phyloP scores from a whole-genome alignment of 2,329 filamentous ascomycete species.

The Sporothrix brasiliensis region DNA sequence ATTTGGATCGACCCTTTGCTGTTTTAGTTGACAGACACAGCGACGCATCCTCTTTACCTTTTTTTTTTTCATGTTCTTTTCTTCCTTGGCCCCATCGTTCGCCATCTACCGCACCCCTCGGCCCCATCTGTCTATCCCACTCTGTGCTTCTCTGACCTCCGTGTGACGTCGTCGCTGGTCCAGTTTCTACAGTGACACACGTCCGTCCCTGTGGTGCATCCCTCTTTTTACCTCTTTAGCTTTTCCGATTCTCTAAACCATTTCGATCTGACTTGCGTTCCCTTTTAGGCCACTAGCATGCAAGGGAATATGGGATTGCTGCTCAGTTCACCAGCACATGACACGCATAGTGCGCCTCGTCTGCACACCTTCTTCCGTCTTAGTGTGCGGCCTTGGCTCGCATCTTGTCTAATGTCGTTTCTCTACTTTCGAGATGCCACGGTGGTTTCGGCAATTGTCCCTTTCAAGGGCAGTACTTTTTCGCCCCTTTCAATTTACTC shows the following conservation, averaged over 20 bases:
- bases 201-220: background rate
- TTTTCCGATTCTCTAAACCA: background rate
- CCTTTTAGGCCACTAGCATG: slow-evolving; percentile 28
- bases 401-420: background rate
- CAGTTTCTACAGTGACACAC: slow-evolving; percentile 23
- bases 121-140: background rate
- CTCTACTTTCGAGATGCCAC: background rate
- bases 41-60: slow-evolving; percentile 15
- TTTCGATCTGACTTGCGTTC: slow-evolving; percentile 8
- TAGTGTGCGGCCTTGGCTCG: background rate
- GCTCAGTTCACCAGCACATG: slow-evolving; percentile 23
- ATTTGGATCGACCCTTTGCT: slow-evolving; percentile 17
- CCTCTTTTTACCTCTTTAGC: background rate
- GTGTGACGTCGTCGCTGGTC: slow-evolving; percentile 22
- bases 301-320: slow-evolving; percentile 28
- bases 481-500: slow-evolving; percentile 19
- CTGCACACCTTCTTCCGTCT: slow-evolving; percentile 24
- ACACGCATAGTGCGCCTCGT: slow-evolving; percentile 23
- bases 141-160: background rate
- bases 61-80: background rate
- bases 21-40: background rate
- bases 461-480: background rate
- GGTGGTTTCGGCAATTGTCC: slow-evolving; percentile 11
- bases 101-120: slow-evolving; percentile 9
- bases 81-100: slow-evolving; percentile 10